A percentile compares a stretch with the other conserved stretches of the same genome.
Conservation (phyloP, 257 asterid genomes). For the Solanum piurae region DNA sequence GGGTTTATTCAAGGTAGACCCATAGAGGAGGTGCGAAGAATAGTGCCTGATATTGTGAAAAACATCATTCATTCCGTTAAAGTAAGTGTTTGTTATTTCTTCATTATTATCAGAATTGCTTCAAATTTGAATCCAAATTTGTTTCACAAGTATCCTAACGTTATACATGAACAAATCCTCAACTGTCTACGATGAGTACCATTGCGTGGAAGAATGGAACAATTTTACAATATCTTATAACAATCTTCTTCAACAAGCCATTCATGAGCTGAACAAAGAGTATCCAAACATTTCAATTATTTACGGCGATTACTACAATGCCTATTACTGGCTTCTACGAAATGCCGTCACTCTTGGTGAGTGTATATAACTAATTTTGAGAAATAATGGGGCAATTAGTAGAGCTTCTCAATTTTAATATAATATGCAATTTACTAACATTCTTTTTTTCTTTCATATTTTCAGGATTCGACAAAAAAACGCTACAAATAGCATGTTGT, state of each 20-base stretch:
- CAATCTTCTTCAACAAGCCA: neutral
- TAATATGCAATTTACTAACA: neutral
- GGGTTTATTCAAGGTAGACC: slow-evolving; percentile 9
- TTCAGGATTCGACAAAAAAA: slow-evolving; percentile 7
- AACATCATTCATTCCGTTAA: slow-evolving; percentile 1
- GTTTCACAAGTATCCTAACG: slow-evolving; percentile 9
- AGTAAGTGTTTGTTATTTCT: neutral
- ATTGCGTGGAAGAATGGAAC: neutral
- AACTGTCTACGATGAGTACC: slow-evolving; percentile 1
- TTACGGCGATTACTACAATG: neutral
- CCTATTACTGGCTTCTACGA: neutral
- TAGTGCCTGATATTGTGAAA: slow-evolving; percentile 4
- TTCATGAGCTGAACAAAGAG: neutral
- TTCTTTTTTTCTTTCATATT: neutral
- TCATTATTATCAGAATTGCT: neutral
- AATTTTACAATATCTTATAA: neutral
- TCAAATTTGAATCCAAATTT: too few relatives aligned
- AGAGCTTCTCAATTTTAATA: too few relatives aligned
- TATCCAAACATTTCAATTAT: neutral
- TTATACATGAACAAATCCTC: neutral
- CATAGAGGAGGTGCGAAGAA: neutral
- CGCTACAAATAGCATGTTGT: slow-evolving; percentile 8
- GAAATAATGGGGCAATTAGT: too few relatives aligned
- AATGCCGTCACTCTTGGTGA: neutral
- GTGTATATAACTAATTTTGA: neutral